Base-by-base conservation (phyloP, 805 yeast species). In the Candida golubevii region DNA sequence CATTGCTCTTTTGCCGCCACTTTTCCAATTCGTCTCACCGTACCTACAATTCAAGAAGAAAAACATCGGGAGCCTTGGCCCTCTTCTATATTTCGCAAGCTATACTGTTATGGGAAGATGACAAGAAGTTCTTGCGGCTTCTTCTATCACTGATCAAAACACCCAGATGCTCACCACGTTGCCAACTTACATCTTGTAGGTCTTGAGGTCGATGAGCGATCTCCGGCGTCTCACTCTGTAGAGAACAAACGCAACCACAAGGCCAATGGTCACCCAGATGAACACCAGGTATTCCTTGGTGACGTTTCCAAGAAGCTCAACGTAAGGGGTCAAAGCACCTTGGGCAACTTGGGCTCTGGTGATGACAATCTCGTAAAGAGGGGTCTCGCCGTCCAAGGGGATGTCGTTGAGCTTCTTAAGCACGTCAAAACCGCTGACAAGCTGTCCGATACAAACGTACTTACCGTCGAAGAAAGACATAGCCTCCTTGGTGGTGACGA, bases 401-500 rank as follows among this genome's bases (percentile, higher is more conserved):
- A 39, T 45, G 10, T 33, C 30, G 45, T 51, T 49, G 44, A 53
- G 35, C 27, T 26, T 27, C 26, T 45, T 45, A 36, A 53, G 33
- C 11, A 45, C 35, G 34, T 57, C 56, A 33, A 58, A 58, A 2
- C 63, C 65, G 10, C 37, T 48, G 30, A 59, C 51, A 26, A 60
- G 30, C 52, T 60, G 65, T 29, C 65, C 65, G 35, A 60, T 59
- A 4, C 59, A 60, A 18, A 60, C 65, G 38, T 59, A 62, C 15
- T 47, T 42, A 6, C 58, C 58, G 46, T 60, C 59, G 42, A 60
- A 55, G 29, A 39, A 45, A 18, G 42, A 28, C 36, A 36, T 12
- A 10, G 41, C 35, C 23, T 45, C 42, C 7, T 31, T 46, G 26
- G 56, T 54, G 46, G 60, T 53, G 46, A 60, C 53, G 46, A 59